These are phyloP conservation scores for Canariomyces notabilis DNA, from an alignment of 2,329 filamentous ascomycete species.

Conservation along the genomic window DNA sequence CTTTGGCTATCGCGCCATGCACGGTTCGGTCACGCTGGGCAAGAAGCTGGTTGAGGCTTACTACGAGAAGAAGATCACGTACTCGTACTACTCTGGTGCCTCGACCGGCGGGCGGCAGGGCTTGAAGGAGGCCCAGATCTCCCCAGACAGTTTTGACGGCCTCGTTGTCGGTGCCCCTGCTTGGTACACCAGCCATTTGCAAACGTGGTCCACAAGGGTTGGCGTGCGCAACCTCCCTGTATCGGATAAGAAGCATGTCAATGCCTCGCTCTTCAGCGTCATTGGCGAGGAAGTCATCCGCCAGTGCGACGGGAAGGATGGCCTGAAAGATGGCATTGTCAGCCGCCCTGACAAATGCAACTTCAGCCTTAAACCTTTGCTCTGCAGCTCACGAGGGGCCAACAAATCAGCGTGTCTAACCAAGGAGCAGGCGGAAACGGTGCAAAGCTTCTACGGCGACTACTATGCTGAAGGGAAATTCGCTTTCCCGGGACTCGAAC, in stretches of 20 bases:
- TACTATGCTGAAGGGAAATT: constrained; percentile 28
- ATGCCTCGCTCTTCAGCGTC: constrained; percentile 36
- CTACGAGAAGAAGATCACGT: constrained; percentile 39
- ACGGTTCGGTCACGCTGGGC: constrained; percentile 44
- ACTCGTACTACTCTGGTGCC: constrained; percentile 53
- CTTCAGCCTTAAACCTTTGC: constrained; percentile 33
- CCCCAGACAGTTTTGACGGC: constrained; percentile 53
- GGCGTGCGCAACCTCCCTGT: constrained; percentile 44
- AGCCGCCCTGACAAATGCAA: constrained; percentile 38
- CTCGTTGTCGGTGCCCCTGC: constrained; percentile 46
- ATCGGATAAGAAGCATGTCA: constrained; percentile 38
- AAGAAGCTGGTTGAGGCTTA: constrained; percentile 45
- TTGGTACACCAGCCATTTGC: constrained; percentile 47
- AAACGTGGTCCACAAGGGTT: constrained; percentile 38
- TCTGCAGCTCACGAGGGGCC: constrained; percentile 29
- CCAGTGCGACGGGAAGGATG: constrained; percentile 45
- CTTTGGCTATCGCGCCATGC: constrained; percentile 39
- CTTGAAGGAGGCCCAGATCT: constrained; percentile 47
- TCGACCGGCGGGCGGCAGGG: constrained; percentile 56
- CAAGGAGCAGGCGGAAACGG: constrained; percentile 5
- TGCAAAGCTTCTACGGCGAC: constrained; percentile 8
- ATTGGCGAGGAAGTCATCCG: constrained; percentile 35
- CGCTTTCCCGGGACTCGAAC: constrained; percentile 40
- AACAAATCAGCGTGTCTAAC: constrained; percentile 24
- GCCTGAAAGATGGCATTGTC: constrained; percentile 43